These are phyloP conservation scores for Lolium rigidum DNA, from an alignment of 176 grass and related monocot species.

Conservation along the genomic window DNA sequence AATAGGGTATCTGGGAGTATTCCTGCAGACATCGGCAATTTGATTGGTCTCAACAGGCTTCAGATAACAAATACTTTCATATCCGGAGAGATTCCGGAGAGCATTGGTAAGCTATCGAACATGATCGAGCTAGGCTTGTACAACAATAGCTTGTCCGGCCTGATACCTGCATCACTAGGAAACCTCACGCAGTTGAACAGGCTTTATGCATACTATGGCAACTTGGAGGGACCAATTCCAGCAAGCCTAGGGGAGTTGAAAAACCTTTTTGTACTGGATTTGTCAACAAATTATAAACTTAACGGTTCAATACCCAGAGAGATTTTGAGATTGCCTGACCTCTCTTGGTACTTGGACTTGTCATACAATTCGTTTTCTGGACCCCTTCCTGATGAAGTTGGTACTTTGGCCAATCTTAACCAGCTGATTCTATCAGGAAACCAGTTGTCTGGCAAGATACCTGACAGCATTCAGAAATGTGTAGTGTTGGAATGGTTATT, in stretches of 20 bases:
- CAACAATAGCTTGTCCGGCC: not conserved
- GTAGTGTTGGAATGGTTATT: not conserved
- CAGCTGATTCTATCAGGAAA: not conserved
- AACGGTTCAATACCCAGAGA: conserved; percentile 2
- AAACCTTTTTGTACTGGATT: not conserved
- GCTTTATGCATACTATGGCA: not conserved
- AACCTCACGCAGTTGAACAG: not conserved
- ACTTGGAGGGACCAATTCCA: not conserved
- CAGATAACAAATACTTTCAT: not conserved
- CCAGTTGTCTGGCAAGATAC: not conserved
- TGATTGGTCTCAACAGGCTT: not conserved
- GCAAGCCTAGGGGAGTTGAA: not conserved
- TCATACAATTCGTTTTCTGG: not conserved
- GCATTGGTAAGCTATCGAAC: not conserved
- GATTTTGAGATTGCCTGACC: not conserved
- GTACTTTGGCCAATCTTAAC: not conserved
- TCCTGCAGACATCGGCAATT: not conserved
- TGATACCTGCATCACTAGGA: not conserved
- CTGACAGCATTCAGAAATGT: not conserved
- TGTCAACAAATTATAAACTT: not conserved
- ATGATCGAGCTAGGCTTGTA: not conserved
- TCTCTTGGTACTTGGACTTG: not conserved
- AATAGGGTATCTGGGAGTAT: not conserved
- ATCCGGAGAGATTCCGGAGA: not conserved
- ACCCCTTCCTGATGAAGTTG: not conserved